Evolutionary conservation across 2,329 filamentous ascomycete species (phyloP), one percentile per base, ranked within the genome.

Genomic region (Sporothrix globosa): DNA sequence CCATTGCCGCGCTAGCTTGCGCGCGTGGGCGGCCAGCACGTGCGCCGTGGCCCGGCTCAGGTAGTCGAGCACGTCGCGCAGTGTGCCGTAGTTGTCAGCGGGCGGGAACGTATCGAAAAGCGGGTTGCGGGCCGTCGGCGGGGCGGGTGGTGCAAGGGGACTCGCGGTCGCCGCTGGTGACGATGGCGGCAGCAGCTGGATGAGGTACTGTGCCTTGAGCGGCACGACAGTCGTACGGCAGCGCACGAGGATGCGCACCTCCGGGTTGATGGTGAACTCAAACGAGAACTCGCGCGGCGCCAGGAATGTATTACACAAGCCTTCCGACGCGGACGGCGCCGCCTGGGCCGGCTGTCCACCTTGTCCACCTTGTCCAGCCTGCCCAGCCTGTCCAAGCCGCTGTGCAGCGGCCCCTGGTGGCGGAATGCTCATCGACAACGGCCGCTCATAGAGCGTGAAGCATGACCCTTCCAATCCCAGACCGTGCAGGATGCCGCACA

Each of bases 51-150:
- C 82, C 21, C 80, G 80, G 69, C 80, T 77, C 10, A 87, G 74
- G 75, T 86, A 86, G 73, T 82, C 80, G 14, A 79, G 77, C 6
- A 86, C 79, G 46, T 84, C 82, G 11, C 75, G 72, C 19, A 83
- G 76, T 72, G 80, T 80, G 0, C 82, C 80, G 72, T 86, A 87
- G 69, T 77, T 75, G 67, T 81, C 81, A 0, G 84, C 84, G 0
- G 83, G 80, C n/a, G 74, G 72, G 72, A 83, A 86, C 19, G 78
- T 72, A 4, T 73, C 68, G 2, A 80, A 77, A 1, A 87, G 76
- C 3, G 77, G 74, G 70, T 79, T 80, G 0, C 70, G 71, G 4
- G 71, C 41, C 76, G 75, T 24, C n/a, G 46, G 48, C 19, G 44
- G 67, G 0, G 53, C 46, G 4, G 41, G 60, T 11, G 61, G 39